These are phyloP conservation scores for Ophidiomyces ophidiicola DNA, from an alignment of 2,329 filamentous ascomycete genomes.

Conservation along the genomic window DNA sequence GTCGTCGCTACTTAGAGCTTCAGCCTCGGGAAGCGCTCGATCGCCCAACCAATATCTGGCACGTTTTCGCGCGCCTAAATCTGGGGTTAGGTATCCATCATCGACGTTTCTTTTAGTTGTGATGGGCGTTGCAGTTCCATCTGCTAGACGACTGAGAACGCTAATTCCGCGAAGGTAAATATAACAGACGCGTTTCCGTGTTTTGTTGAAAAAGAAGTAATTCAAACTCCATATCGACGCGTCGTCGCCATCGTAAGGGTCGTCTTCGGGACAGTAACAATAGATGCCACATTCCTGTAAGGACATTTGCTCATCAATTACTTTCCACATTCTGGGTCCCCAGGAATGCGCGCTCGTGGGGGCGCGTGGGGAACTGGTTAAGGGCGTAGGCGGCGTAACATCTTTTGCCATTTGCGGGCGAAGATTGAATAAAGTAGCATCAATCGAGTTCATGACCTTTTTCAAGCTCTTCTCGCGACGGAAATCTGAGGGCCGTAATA, in stretches of 20 bases:
- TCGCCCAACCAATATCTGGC: slow-evolving; percentile 82
- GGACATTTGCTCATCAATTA: slow-evolving; percentile 90
- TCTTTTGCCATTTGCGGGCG: slow-evolving; percentile 47
- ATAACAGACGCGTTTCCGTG: slow-evolving; percentile 84
- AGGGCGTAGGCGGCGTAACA: slow-evolving; percentile 30
- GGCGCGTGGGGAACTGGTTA: slow-evolving; percentile 38
- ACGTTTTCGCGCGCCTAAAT: slow-evolving; percentile 59
- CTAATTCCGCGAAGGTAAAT: slow-evolving; percentile 77
- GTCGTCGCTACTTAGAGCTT: slow-evolving; percentile 28
- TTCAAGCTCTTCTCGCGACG: slow-evolving; percentile 68
- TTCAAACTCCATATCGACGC: slow-evolving; percentile 90
- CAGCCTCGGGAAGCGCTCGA: slow-evolving; percentile 35
- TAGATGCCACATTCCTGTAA: slow-evolving; percentile 82
- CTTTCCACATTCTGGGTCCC: slow-evolving; percentile 82
- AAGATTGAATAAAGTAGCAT: slow-evolving; percentile 76
- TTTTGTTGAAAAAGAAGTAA: slow-evolving; percentile 96
- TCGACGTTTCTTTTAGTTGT: slow-evolving; percentile 38
- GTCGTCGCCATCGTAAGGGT: slow-evolving; percentile 87
- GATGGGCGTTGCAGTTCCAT: slow-evolving; percentile 33
- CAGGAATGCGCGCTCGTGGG: slow-evolving; percentile 51
- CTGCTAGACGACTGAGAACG: slow-evolving; percentile 55
- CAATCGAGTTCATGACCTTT: slow-evolving; percentile 72
- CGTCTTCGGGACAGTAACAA: slow-evolving; percentile 76
- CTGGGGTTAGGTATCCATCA: slow-evolving; percentile 39
- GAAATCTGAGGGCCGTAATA: slow-evolving; percentile 80